Percentiles rank a stretch among this genome's conserved stretches.
Evolutionary conservation across 495 filamentous ascomycete species (phyloP).

Genomic region (Neurospora africana): DNA sequence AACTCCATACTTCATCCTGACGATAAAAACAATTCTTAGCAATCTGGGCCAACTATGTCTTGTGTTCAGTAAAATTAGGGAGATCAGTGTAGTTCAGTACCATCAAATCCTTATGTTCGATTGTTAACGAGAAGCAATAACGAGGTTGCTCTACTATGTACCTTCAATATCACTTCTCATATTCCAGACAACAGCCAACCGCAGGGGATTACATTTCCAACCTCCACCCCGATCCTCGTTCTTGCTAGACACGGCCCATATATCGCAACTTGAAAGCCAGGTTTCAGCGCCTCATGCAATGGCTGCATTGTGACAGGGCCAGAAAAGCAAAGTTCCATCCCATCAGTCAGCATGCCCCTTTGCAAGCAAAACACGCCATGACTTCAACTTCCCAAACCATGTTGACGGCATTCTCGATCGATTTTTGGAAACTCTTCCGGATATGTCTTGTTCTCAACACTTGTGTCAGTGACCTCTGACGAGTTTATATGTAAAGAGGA

Average conservation of each 20-base stretch:
- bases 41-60: not conserved
- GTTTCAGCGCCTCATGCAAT: not conserved
- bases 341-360: not conserved
- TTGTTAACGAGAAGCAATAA: not conserved
- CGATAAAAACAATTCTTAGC: not conserved
- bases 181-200: not conserved
- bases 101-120: not conserved
- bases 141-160: not conserved
- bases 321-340: not conserved
- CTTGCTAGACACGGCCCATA: not conserved
- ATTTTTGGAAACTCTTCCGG: not conserved
- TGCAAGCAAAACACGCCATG: not conserved
- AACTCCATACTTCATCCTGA: not conserved
- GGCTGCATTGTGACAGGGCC: not conserved
- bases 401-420: not conserved
- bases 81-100: not conserved
- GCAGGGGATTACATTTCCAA: not conserved
- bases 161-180: not conserved
- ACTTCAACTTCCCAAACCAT: not conserved
- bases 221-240: not conserved
- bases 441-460: not conserved
- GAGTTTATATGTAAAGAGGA: not conserved
- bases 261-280: not conserved
- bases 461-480: not conserved
- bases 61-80: not conserved